Percentiles rank a stretch among this genome's conserved stretches.
Conservation (phyloP, 495 filamentous ascomycete genomes). For the Apodospora peruviana region DNA sequence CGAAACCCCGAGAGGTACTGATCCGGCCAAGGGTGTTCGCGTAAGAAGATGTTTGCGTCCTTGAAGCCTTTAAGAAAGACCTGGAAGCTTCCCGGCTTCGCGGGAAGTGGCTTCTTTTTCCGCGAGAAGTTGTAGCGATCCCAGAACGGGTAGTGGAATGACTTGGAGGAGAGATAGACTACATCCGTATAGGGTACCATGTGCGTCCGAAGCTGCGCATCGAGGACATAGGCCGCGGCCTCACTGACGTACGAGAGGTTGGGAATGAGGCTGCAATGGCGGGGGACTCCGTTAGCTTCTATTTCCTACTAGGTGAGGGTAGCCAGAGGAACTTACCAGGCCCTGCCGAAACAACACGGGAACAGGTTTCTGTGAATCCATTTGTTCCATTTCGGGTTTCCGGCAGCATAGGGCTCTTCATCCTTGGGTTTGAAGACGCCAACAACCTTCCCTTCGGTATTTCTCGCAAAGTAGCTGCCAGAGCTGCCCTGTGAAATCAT, state of each 20-base stretch:
- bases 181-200: conserved; percentile 96
- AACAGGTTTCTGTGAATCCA: conserved; percentile 94
- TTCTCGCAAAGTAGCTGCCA: conserved; percentile 94
- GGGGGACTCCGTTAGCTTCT: conserved; percentile 11
- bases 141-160: conserved; percentile 98
- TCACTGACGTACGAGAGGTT: conserved; percentile 99
- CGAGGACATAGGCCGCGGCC: conserved; percentile 91
- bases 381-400: conserved; percentile 93
- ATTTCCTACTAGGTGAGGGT: too few species aligned
- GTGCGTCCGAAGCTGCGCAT: conserved; percentile 82
- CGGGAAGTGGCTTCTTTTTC: conserved; percentile 79
- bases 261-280: conserved; percentile 84
- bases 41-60: conserved; percentile 90
- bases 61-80: conserved; percentile 95
- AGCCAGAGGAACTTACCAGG: conserved; percentile 67
- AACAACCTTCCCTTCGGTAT: conserved; percentile 85
- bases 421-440: conserved; percentile 99
- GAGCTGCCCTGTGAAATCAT: conserved; percentile 97
- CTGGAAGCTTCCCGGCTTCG: conserved; percentile 94
- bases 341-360: conserved; percentile 92
- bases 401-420: conserved; percentile 91
- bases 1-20: conserved; percentile 74
- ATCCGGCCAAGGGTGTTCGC: conserved; percentile 97
- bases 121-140: conserved; percentile 82
- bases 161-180: conserved; percentile 88